These are phyloP conservation scores for Rubia peregrina DNA, from an alignment of 305 asterid genomes.

Conservation along the genomic window DNA sequence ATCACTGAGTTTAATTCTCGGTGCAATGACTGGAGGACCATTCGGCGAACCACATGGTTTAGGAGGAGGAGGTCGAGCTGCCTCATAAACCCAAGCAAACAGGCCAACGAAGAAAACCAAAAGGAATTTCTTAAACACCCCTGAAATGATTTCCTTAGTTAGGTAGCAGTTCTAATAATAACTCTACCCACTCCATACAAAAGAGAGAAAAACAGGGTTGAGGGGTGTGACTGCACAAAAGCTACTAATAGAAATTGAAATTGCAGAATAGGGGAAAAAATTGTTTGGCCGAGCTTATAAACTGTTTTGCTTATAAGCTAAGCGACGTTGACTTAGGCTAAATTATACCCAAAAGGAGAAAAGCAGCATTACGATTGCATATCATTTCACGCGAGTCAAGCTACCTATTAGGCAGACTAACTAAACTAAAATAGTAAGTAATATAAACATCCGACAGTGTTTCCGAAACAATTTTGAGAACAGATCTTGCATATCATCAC, in stretches of 20 bases:
- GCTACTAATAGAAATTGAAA: not conserved
- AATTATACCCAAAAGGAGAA: not conserved
- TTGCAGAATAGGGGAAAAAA: not conserved
- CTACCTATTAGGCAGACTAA: not conserved
- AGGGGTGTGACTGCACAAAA: not conserved
- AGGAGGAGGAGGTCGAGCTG: slow-evolving; percentile 32
- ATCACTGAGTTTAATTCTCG: slow-evolving; percentile 33
- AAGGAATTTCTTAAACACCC: slow-evolving; percentile 24
- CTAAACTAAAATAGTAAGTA: not conserved
- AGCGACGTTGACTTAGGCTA: not conserved
- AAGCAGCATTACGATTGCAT: too few species aligned
- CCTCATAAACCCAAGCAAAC: slow-evolving; percentile 34
- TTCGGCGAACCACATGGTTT: slow-evolving; percentile 30
- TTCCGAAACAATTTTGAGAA: not conserved
- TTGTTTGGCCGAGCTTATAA: too few species aligned
- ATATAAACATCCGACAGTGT: not conserved
- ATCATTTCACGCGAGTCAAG: not conserved
- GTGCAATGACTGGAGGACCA: slow-evolving; percentile 36
- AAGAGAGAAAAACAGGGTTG: not conserved
- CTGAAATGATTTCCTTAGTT: slow-evolving; percentile 24
- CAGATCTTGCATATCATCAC: not conserved
- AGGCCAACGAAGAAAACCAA: slow-evolving; percentile 26
- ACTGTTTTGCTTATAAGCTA: too few species aligned
- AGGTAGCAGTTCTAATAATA: not conserved
- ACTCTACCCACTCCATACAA: not conserved